Evolutionary conservation across 2,329 filamentous ascomycete genomes (phyloP), one percentile per base, ranked within the genome.

Genomic region (Exophiala alcalophila): DNA sequence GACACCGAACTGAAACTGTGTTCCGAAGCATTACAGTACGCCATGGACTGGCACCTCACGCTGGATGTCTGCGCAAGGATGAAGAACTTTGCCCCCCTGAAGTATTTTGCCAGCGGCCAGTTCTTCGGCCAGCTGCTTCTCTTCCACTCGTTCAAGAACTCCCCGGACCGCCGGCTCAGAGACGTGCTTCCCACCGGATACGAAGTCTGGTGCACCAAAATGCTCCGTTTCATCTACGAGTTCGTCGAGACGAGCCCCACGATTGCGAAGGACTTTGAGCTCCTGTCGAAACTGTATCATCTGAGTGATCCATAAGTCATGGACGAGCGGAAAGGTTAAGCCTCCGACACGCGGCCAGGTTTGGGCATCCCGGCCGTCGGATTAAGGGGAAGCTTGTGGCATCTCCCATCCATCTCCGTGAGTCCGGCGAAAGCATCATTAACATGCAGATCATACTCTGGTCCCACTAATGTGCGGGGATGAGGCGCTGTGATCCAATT

Each of bases 41-140:
- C 65, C 9, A 67, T 68, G 63, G 58, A 67, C 35, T 68, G 65
- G 65, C 65, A 65, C 5, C 52, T 67, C 3, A 57, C 60, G 1
- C 56, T 60, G 19, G 65, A 64, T 10, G 57, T 66, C n/a, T 67
- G 67, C 43, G 52, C 57, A 9, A 58, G 57, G 16, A 68, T 68
- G 65, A 67, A 62, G 41, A 66, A 62, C 31, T 68, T 65, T 32
- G 65, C 67, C 30, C 65, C 65, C 12, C 62, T 68, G 12, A 65
- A 60, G 30, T 68, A 4, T 66, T 68, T 54, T 66, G 65, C 37
- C 61, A 64, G 12, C 59, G 67, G 64, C 62, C 56, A 49, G 61
- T 54, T 68, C 52, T 68, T 68, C 46, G 65, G 65, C 14, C 65
- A 68, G 47, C 56, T 68, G 18, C 59, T 68, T 21, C 59, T 68